Percentiles rank a stretch among this genome's conserved stretches.
Evolutionary conservation across 73 alveolate species (phyloP).

Genomic region (Tetrahymena borealis): DNA sequence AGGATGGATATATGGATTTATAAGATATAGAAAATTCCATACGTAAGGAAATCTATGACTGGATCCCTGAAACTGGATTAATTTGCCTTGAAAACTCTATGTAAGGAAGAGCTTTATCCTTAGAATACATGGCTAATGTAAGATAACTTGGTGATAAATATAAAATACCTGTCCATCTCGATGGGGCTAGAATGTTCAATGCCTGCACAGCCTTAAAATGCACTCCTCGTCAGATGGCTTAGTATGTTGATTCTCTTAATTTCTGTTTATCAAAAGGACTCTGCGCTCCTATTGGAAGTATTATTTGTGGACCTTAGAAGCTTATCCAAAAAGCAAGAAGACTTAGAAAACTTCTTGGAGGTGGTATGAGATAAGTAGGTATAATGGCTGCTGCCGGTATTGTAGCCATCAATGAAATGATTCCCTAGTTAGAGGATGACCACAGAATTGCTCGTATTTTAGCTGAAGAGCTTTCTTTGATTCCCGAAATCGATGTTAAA

Average conservation of each 20-base stretch:
- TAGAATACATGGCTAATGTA: slow-evolving; percentile 15
- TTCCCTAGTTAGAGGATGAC: slow-evolving; percentile 16
- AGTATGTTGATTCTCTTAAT: slow-evolving; percentile 33
- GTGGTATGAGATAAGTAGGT: slow-evolving; percentile 52
- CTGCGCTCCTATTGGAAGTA: slow-evolving; percentile 50
- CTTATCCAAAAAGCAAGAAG: slow-evolving; percentile 16
- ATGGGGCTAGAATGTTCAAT: slow-evolving; percentile 51
- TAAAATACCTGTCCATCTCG: slow-evolving; percentile 36
- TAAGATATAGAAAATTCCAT: slow-evolving; percentile 1
- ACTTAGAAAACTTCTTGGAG: slow-evolving; percentile 50
- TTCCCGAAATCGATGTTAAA: neutral
- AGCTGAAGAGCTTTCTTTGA: neutral
- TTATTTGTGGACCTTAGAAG: slow-evolving; percentile 32
- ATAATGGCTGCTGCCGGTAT: slow-evolving; percentile 33
- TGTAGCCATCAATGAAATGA: slow-evolving; percentile 37
- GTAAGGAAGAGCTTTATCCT: slow-evolving; percentile 31
- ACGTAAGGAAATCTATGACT: slow-evolving; percentile 9
- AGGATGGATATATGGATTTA: slow-evolving; percentile 38
- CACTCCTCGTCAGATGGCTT: slow-evolving; percentile 21
- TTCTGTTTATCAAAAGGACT: slow-evolving; percentile 46
- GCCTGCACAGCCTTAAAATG: slow-evolving; percentile 34
- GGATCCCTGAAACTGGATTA: slow-evolving; percentile 21
- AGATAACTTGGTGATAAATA: slow-evolving; percentile 7
- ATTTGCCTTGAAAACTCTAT: slow-evolving; percentile 36
- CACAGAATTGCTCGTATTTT: slow-evolving; percentile 27